Conservation (phyloP, 2,329 filamentous ascomycete genomes). For the Phialophora macrospora region DNA sequence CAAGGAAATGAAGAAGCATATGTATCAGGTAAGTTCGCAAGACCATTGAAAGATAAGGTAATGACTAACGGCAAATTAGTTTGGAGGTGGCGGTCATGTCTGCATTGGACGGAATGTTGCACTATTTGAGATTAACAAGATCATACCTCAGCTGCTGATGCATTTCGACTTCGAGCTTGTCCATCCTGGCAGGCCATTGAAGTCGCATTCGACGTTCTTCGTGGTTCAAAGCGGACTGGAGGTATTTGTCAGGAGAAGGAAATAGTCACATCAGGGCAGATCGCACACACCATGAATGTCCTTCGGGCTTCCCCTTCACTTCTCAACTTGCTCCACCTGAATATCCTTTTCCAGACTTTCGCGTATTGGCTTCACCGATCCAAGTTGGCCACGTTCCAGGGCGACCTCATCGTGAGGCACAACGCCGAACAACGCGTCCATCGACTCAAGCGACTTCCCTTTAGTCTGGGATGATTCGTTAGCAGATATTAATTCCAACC, state of each 20-base stretch:
- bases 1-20: slow-evolving; percentile 56
- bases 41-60: too few relatives aligned
- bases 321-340: slow-evolving; percentile 22
- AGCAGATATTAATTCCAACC: neutral
- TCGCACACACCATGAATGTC: neutral
- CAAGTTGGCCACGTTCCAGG: slow-evolving; percentile 19
- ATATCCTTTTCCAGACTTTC: slow-evolving; percentile 24
- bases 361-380: slow-evolving; percentile 18
- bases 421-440: slow-evolving; percentile 28
- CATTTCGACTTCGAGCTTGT: slow-evolving; percentile 60
- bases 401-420: slow-evolving; percentile 20
- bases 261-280: neutral
- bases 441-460: slow-evolving; percentile 24
- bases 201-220: slow-evolving; percentile 63
- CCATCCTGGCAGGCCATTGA: slow-evolving; percentile 56
- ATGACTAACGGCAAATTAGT: slow-evolving; percentile 38
- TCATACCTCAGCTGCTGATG: slow-evolving; percentile 59
- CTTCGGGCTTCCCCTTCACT: neutral
- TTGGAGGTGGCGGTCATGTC: slow-evolving; percentile 60
- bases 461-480: slow-evolving; percentile 1
- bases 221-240: slow-evolving; percentile 63
- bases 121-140: slow-evolving; percentile 64
- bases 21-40: slow-evolving; percentile 56
- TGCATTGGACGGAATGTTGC: slow-evolving; percentile 63
- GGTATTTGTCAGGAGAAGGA: slow-evolving; percentile 47